A percentile compares a stretch with the other conserved stretches of the same genome.
phyloP scores from a whole-genome alignment of 2,329 filamentous ascomycete genomes.

The Hypoxylon rubiginosum region DNA sequence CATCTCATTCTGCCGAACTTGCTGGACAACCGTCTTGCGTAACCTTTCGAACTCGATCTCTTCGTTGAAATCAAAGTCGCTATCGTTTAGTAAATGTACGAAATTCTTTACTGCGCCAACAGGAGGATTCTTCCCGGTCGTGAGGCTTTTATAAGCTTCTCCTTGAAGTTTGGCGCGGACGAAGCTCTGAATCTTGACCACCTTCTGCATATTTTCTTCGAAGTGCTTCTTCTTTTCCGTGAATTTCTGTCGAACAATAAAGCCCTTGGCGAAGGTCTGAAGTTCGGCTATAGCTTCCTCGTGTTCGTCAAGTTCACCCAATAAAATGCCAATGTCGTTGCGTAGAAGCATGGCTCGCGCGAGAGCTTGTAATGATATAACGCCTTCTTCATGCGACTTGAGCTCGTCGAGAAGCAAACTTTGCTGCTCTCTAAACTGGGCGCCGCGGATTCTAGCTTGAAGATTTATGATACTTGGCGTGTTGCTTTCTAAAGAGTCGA shows the following conservation, averaged over 20 bases:
- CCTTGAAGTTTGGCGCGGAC: constrained; percentile 95
- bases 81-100: constrained; percentile 96
- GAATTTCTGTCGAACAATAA: constrained; percentile 80
- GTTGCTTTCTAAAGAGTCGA: constrained; percentile 70
- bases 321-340: constrained; percentile 77
- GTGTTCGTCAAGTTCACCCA: constrained; percentile 84
- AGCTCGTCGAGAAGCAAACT: constrained; percentile 77
- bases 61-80: constrained; percentile 98
- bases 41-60: constrained; percentile 97
- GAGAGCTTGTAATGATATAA: constrained; percentile 79
- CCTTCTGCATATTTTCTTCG: constrained; percentile 97
- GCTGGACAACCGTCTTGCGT: constrained; percentile 95
- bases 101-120: constrained; percentile 98
- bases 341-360: constrained; percentile 84
- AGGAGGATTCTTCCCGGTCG: constrained; percentile 94
- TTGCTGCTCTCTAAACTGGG: constrained; percentile 71
- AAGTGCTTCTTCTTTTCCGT: constrained; percentile 90
- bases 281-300: constrained; percentile 82
- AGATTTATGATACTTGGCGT: constrained; percentile 70
- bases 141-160: constrained; percentile 97
- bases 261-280: constrained; percentile 80
- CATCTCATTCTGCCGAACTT: constrained; percentile 96
- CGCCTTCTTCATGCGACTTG: constrained; percentile 74
- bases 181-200: constrained; percentile 98
- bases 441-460: constrained; percentile 77